These are phyloP conservation scores for Botrytis cinerea DNA, from an alignment of 2,329 filamentous ascomycete genomes.

Conservation along the genomic window DNA sequence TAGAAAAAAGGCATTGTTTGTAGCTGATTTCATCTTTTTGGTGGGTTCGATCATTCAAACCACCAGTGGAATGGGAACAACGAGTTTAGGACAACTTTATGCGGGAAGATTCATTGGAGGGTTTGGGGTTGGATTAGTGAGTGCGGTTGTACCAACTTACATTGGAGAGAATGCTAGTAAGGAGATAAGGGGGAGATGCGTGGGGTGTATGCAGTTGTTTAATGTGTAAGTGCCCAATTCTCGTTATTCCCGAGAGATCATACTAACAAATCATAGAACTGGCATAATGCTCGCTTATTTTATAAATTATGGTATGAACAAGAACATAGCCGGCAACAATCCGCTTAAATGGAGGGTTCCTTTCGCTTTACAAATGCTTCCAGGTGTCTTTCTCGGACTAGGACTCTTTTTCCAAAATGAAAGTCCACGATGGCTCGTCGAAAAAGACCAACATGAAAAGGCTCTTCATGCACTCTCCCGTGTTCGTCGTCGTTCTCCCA, in stretches of 20 bases:
- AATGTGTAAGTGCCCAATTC: conserved; percentile 25
- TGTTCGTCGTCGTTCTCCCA: conserved; percentile 50
- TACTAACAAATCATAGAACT: background rate
- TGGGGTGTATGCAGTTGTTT: conserved; percentile 29
- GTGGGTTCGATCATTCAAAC: conserved; percentile 24
- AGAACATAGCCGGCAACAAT: conserved; percentile 7
- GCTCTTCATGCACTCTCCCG: conserved; percentile 57
- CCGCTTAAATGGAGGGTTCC: conserved; percentile 51
- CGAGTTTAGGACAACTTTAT: conserved; percentile 24
- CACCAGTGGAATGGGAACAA: conserved; percentile 21
- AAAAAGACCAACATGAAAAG: conserved; percentile 65
- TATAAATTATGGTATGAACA: conserved; percentile 24
- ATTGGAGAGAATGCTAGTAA: conserved; percentile 28
- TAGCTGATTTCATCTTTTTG: conserved; percentile 25
- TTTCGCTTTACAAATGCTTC: conserved; percentile 64
- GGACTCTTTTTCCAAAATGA: conserved; percentile 62
- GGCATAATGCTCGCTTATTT: conserved; percentile 28
- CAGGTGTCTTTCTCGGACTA: conserved; percentile 59
- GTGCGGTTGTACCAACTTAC: conserved; percentile 28
- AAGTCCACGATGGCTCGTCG: conserved; percentile 66
- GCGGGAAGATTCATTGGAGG: conserved; percentile 26
- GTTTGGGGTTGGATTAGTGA: conserved; percentile 27
- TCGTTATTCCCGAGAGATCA: background rate
- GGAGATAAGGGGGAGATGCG: conserved; percentile 26
- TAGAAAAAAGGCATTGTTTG: conserved; percentile 25